phyloP scores from a whole-genome alignment of 306 rosid species.

The Prunus fruticosa region DNA sequence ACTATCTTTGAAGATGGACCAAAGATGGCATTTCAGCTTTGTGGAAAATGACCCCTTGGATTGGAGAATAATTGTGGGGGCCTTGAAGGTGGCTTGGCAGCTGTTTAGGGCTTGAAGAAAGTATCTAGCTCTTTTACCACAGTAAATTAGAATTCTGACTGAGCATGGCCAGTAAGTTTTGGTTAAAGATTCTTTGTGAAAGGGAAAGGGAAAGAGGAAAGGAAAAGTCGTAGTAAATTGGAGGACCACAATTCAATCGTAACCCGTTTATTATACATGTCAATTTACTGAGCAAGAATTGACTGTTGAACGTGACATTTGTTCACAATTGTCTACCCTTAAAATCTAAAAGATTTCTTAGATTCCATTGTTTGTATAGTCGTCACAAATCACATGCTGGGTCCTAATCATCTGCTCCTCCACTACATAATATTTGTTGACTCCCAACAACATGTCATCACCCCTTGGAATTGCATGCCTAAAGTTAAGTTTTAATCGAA shows the following conservation, averaged over 20 bases:
- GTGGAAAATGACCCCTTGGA: background rate
- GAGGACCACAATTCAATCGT: constrained; percentile 28
- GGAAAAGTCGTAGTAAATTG: background rate
- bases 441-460: background rate
- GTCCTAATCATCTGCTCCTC: background rate
- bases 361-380: background rate
- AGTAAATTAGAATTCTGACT: background rate
- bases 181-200: constrained; percentile 11
- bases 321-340: constrained; percentile 6
- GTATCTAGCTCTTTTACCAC: background rate
- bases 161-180: background rate
- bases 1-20: background rate
- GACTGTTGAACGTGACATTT: constrained; percentile 23
- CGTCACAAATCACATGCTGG: background rate
- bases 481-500: background rate
- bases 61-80: background rate
- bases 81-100: background rate
- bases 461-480: background rate
- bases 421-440: background rate
- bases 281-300: constrained; percentile 13
- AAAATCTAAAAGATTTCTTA: constrained; percentile 10
- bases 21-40: background rate
- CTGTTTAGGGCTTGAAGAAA: background rate
- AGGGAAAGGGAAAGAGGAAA: background rate
- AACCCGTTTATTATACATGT: constrained; percentile 10